Conservation (phyloP, 805 yeast genomes). For the Saturnispora silvae region DNA sequence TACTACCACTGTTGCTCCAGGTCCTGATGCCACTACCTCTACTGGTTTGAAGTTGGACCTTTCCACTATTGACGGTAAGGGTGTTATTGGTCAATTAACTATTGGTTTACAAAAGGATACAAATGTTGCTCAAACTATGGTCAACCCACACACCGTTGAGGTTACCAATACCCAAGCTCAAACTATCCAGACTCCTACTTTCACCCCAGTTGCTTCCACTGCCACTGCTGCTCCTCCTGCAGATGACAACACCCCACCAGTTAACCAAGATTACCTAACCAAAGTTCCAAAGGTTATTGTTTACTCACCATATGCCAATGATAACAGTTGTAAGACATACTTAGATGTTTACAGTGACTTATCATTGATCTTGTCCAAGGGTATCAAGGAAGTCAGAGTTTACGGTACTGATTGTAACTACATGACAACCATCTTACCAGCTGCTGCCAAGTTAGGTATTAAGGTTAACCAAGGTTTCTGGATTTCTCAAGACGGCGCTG, state of each 20-base stretch:
- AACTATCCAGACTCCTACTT: conserved; percentile 1
- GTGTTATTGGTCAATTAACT: conserved; percentile 9
- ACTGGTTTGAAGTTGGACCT: conserved; percentile 10
- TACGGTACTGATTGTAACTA: conserved; percentile 85
- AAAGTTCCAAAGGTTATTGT: conserved; percentile 48
- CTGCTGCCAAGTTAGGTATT: conserved; percentile 47
- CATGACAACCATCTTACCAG: conserved; percentile 53
- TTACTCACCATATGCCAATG: conserved; percentile 69
- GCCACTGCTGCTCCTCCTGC: conserved; percentile 5
- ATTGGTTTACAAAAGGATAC: conserved; percentile 11
- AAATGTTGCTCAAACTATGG: conserved; percentile 8
- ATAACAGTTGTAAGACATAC: conserved; percentile 55
- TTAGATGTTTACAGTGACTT: conserved; percentile 50
- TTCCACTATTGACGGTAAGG: conserved; percentile 7
- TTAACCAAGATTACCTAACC: conserved; percentile 22
- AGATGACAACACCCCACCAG: conserved; percentile 15
- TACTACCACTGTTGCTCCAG: conserved; percentile 11
- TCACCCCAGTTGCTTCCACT: conserved; percentile 6
- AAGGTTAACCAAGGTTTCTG: conserved; percentile 81
- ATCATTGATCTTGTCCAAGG: conserved; percentile 42
- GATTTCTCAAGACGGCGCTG: conserved; percentile 55
- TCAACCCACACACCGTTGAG: conserved; percentile 14
- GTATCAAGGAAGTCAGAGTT: conserved; percentile 57
- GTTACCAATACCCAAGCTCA: conserved; percentile 15
- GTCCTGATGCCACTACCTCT: conserved; percentile 9